A percentile compares a stretch with the other conserved stretches of the same genome.
Evolutionary conservation across 1,284 basidiomycete genomes (phyloP).

Genomic region (Ceratobasidium sp.): DNA sequence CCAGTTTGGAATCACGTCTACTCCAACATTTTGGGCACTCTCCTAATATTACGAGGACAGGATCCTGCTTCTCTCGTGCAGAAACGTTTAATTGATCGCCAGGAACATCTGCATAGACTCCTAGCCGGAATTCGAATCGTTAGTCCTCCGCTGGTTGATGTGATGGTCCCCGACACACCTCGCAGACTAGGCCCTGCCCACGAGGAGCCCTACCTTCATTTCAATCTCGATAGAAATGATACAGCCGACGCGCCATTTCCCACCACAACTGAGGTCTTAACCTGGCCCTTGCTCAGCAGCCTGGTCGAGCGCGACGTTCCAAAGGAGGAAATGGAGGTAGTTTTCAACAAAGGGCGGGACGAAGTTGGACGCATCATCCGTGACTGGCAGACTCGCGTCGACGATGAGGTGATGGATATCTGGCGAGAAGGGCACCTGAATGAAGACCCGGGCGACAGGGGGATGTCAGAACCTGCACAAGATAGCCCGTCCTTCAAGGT

Average conservation of each 20-base stretch:
- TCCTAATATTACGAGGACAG: conserved; percentile 5
- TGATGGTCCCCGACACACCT: background rate
- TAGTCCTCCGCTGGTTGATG: background rate
- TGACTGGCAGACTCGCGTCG: conserved; percentile 7
- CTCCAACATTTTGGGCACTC: background rate
- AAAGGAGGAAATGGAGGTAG: background rate
- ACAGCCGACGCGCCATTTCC: conserved; percentile 16
- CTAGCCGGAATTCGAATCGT: background rate
- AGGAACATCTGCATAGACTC: background rate
- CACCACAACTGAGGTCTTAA: background rate
- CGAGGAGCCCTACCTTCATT: background rate
- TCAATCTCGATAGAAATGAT: background rate
- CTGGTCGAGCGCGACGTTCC: background rate
- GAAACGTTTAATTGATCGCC: background rate
- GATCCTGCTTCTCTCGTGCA: too few relatives aligned
- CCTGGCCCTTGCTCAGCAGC: conserved; percentile 14
- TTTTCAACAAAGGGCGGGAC: background rate
- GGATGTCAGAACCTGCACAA: background rate
- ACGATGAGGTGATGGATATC: conserved; percentile 1
- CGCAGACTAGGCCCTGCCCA: background rate
- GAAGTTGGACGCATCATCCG: background rate
- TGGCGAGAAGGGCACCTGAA: conserved; percentile 1
- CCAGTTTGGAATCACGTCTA: conserved; percentile 24
- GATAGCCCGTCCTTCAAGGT: background rate
- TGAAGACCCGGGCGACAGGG: background rate